Evolutionary conservation across 805 yeast genomes (phyloP).

Genomic region (Yarrowia phangngaensis): DNA sequence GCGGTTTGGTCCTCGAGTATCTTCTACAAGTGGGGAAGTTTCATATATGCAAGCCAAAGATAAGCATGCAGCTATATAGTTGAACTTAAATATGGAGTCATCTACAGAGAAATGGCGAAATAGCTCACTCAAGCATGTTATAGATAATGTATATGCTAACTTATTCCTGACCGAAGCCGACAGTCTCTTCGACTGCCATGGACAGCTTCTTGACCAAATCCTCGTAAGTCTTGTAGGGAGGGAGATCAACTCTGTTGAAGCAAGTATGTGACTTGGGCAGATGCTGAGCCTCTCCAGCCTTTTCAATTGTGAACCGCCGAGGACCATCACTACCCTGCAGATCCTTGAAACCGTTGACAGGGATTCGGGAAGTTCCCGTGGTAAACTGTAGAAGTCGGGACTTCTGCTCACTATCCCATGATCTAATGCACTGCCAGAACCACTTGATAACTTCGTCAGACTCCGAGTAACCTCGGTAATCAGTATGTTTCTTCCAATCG

Average conservation of each 20-base stretch:
- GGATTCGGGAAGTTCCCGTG: slow-evolving; percentile 98
- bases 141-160: not conserved
- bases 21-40: too few relatives aligned
- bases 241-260: slow-evolving; percentile 97
- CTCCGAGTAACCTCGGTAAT: slow-evolving; percentile 96
- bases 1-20: too few relatives aligned
- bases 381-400: slow-evolving; percentile 95
- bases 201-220: slow-evolving; percentile 84
- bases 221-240: slow-evolving; percentile 84
- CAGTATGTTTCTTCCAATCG: slow-evolving; percentile 99
- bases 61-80: not conserved
- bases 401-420: slow-evolving; percentile 95
- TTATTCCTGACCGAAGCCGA: slow-evolving; percentile 97
- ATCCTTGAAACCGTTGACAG: slow-evolving; percentile 98
- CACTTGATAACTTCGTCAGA: slow-evolving; percentile 94
- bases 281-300: slow-evolving; percentile 90
- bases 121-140: slow-evolving; percentile 26
- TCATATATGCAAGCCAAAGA: not conserved
- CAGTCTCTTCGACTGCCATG: slow-evolving; percentile 97
- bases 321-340: slow-evolving; percentile 99
- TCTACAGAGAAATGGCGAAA: not conserved
- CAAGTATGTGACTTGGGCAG: slow-evolving; percentile 97
- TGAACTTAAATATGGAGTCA: too few relatives aligned
- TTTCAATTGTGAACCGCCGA: slow-evolving; percentile 96
- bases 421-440: slow-evolving; percentile 94